These are phyloP conservation scores for Carallia brachiata DNA, from an alignment of 345 rosid species.

Conservation along the genomic window DNA sequence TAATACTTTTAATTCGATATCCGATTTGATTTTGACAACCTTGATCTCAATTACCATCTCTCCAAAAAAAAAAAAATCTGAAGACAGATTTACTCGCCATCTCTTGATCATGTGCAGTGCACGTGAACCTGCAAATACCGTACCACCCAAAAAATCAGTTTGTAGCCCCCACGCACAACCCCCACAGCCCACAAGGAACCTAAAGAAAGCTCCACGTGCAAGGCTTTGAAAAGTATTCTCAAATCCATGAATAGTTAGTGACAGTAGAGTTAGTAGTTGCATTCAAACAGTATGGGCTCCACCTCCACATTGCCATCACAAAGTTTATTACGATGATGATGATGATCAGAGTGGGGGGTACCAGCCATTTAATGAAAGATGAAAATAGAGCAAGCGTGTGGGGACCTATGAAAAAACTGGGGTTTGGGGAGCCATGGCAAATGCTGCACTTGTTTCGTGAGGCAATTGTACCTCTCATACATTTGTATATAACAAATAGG, in stretches of 20 bases:
- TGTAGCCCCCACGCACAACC: conserved; percentile 7
- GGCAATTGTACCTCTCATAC: conserved; percentile 9
- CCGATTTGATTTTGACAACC: too few species aligned
- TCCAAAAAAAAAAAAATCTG: too few species aligned
- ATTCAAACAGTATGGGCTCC: conserved; percentile 14
- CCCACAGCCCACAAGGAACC: background rate
- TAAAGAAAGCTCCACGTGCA: conserved; percentile 17
- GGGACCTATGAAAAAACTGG: conserved; percentile 14
- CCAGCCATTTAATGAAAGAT: background rate
- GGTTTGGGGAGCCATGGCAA: conserved; percentile 19
- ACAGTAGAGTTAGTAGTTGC: conserved; percentile 14
- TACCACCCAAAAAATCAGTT: background rate
- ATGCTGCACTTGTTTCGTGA: conserved; percentile 13
- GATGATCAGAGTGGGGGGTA: conserved; percentile 1
- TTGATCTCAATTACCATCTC: too few species aligned
- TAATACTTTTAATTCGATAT: too few species aligned
- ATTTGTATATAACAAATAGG: too few species aligned
- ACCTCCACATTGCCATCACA: background rate
- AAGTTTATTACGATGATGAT: conserved; percentile 8
- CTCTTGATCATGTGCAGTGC: conserved; percentile 18
- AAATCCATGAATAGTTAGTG: background rate
- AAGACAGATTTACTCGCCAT: background rate
- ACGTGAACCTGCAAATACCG: conserved; percentile 22
- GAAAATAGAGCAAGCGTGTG: background rate
- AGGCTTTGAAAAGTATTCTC: conserved; percentile 18